Conservation (phyloP, 495 filamentous ascomycete species). For the Neurospora sp. region DNA sequence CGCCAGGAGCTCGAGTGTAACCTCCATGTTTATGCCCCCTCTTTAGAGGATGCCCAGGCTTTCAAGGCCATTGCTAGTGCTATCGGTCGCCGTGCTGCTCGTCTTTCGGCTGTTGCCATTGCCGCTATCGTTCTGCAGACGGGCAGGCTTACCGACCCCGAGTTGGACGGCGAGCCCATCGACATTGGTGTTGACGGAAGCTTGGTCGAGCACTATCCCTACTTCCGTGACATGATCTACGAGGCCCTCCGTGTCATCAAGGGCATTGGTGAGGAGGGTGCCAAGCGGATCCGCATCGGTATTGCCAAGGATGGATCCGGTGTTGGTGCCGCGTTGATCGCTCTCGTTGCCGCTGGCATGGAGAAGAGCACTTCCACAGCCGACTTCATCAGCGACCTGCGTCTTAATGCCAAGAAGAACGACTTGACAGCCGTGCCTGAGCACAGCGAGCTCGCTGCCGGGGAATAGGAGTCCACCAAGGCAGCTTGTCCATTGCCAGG, state of each 20-base stretch:
- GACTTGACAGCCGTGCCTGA: constrained; percentile 14
- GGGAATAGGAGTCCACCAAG: constrained; percentile 13
- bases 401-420: constrained; percentile 10
- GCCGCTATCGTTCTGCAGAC: constrained; percentile 71
- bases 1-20: constrained; percentile 67
- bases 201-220: constrained; percentile 85
- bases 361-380: constrained; percentile 24
- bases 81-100: constrained; percentile 77
- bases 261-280: constrained; percentile 60
- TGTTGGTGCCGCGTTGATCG: constrained; percentile 86
- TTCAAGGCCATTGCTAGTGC: constrained; percentile 73
- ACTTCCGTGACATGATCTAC: constrained; percentile 66
- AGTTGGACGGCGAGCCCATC: constrained; percentile 47
- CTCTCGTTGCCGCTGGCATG: constrained; percentile 54
- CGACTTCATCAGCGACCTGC: constrained; percentile 15
- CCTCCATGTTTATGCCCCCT: constrained; percentile 60
- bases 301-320: constrained; percentile 91
- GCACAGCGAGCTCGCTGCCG: constrained; percentile 11
- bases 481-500: background rate
- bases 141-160: constrained; percentile 45
- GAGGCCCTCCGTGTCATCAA: constrained; percentile 62
- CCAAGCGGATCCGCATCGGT: constrained; percentile 75
- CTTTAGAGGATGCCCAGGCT: constrained; percentile 67
- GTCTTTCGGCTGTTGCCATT: constrained; percentile 80
- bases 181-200: constrained; percentile 88